A percentile compares a stretch with the other conserved stretches of the same genome.
Conservation (phyloP, 371 early-diverging fungal species). For the Saksenaea vasiformis region DNA sequence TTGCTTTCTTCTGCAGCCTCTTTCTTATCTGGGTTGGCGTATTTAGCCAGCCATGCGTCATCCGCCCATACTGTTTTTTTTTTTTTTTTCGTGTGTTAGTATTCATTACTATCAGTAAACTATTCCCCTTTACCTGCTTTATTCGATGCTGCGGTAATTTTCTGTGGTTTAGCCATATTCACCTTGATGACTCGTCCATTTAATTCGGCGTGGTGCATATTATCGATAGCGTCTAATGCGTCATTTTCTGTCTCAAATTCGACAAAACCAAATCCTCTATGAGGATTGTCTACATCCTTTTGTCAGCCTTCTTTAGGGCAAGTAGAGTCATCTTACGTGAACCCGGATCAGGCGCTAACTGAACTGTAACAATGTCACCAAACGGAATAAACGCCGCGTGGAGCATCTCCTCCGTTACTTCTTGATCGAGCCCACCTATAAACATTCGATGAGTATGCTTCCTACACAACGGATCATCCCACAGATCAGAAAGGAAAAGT, state of each 20-base stretch:
- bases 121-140: slow-evolving; percentile 55
- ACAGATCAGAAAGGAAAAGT: no score
- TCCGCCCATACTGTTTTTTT: slow-evolving; percentile 68
- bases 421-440: slow-evolving; percentile 83
- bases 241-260: slow-evolving; percentile 89
- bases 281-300: slow-evolving; percentile 52
- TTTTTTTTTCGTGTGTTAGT: background rate
- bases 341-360: slow-evolving; percentile 78
- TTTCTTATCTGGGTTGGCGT: slow-evolving; percentile 43
- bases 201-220: slow-evolving; percentile 91
- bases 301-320: background rate
- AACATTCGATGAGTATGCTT: background rate
- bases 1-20: slow-evolving; percentile 9
- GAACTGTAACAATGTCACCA: slow-evolving; percentile 91
- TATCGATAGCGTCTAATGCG: slow-evolving; percentile 88
- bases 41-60: slow-evolving; percentile 70
- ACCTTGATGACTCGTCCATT: slow-evolving; percentile 89
- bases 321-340: slow-evolving; percentile 50
- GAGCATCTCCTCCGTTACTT: slow-evolving; percentile 76
- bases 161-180: slow-evolving; percentile 78
- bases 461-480: background rate
- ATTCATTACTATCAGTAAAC: background rate
- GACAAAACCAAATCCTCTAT: slow-evolving; percentile 94
- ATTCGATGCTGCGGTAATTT: slow-evolving; percentile 55
- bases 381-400: slow-evolving; percentile 95